phyloP scores from a whole-genome alignment of 1,139 yeast genomes.

The Candida pseudoviswanathii region DNA sequence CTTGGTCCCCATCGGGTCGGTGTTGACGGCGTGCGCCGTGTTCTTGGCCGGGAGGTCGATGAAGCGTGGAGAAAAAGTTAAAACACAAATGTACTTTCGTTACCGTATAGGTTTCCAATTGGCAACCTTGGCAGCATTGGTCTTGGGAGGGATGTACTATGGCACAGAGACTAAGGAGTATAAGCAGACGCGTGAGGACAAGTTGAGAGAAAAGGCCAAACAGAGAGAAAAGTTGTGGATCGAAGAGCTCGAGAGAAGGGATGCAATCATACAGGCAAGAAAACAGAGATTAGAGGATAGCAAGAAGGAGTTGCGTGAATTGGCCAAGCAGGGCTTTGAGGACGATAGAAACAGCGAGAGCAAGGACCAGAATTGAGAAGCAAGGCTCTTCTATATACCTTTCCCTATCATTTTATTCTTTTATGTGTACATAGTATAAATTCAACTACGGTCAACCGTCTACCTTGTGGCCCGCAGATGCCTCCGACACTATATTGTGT shows the following conservation, averaged over 20 bases:
- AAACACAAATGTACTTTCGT: constrained; percentile 84
- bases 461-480: not conserved
- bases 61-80: constrained; percentile 67
- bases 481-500: not conserved
- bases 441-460: not conserved
- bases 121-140: constrained; percentile 76
- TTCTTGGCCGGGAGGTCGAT: constrained; percentile 76
- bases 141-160: constrained; percentile 73
- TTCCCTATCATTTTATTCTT: not conserved
- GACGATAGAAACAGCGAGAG: constrained; percentile 18
- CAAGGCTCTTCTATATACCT: no score
- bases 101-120: constrained; percentile 90
- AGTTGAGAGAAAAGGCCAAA: constrained; percentile 73
- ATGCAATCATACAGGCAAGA: constrained; percentile 67
- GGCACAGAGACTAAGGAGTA: constrained; percentile 46
- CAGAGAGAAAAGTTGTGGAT: constrained; percentile 87
- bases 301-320: constrained; percentile 37
- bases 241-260: constrained; percentile 85
- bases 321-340: constrained; percentile 45
- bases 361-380: not conserved
- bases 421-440: not conserved
- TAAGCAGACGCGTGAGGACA: constrained; percentile 59
- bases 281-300: constrained; percentile 49
- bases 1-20: constrained; percentile 76
- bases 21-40: constrained; percentile 81